Evolutionary conservation across 2,329 filamentous ascomycete genomes (phyloP), one percentile per base, ranked within the genome.

Genomic region (Podosphaera fusca): DNA sequence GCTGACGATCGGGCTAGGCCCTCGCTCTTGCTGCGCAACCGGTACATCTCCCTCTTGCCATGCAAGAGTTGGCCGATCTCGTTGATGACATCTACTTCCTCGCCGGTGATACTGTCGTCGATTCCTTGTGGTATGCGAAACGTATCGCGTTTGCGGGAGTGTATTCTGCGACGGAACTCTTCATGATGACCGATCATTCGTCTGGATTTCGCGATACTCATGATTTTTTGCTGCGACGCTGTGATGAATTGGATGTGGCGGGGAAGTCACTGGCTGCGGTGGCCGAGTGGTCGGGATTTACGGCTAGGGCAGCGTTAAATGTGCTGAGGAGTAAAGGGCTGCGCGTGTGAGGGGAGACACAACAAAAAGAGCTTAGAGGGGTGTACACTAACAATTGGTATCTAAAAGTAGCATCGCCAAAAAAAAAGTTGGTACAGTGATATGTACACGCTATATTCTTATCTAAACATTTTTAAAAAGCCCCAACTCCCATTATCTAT

Each of bases 11-110:
- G 21, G 9, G n/a, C 29, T 53, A 68, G 64, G 92, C 90, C 50
- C 75, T 96, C 2, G 88, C 87, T 3, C 74, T 94, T 60, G 95
- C 95, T 85, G 87, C 88, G 3, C 82, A 94, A 58, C 85, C 87
- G 0, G 79, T 76, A 59, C 84, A 90, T 68, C 76, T 94, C 38
- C 79, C 87, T 0, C 71, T 79, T 7, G 89, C 88, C 0, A 68
- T 95, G 2, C 76, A 76, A 50, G 92, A 96, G 71, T 78, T 98
- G 3, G 81, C 84, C 47, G 74, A 78, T 55, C 79, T 98, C 3
- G 78, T 84, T n/a, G 90, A 95, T 68, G 92, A 98, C 69, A 94
- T 98, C 55, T 86, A 85, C 76, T 88, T 85, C 65, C 78, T 95
- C 3, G 80, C 90, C 0, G 87, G 87, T 55, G 92, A 96, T 69